phyloP scores from a whole-genome alignment of 768 basidiomycete genomes.

The Albatrellus ellisii region DNA sequence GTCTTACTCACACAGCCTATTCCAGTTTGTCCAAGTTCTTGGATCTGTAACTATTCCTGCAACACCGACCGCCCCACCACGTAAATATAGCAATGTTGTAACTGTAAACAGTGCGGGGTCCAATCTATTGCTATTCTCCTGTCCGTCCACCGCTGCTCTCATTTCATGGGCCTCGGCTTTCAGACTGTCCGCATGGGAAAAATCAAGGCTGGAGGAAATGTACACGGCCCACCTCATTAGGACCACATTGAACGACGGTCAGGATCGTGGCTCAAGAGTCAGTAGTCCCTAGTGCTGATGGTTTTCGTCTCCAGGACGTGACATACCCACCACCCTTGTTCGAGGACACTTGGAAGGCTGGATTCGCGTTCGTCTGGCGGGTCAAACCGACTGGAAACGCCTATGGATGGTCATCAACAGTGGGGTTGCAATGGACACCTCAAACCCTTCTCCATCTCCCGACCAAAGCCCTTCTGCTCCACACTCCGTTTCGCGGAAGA shows the following conservation, averaged over 20 bases:
- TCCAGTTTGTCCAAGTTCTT: constrained; percentile 65
- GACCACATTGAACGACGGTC: constrained; percentile 47
- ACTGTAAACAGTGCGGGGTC: constrained; percentile 91
- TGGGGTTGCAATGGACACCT: constrained; percentile 20
- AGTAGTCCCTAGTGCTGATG: neutral
- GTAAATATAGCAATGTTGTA: constrained; percentile 65
- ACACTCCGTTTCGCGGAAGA: constrained; percentile 19
- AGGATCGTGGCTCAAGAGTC: constrained; percentile 7
- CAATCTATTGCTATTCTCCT: constrained; percentile 83
- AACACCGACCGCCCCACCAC: constrained; percentile 32
- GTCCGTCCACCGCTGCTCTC: constrained; percentile 54
- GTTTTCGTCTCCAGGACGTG: constrained; percentile 22
- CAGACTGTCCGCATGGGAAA: constrained; percentile 88
- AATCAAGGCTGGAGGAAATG: constrained; percentile 89
- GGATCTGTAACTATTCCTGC: constrained; percentile 60
- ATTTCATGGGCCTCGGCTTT: constrained; percentile 88
- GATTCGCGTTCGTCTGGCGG: constrained; percentile 83
- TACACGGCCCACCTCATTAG: constrained; percentile 91
- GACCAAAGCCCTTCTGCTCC: constrained; percentile 15
- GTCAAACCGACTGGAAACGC: constrained; percentile 94
- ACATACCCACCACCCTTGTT: constrained; percentile 47
- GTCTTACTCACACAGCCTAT: constrained; percentile 8
- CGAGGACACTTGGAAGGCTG: constrained; percentile 81
- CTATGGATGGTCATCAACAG: constrained; percentile 72
- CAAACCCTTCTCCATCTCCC: constrained; percentile 18